These are phyloP conservation scores for Thermoascus crustaceus DNA, from an alignment of 2,329 filamentous ascomycete species.

Conservation along the genomic window DNA sequence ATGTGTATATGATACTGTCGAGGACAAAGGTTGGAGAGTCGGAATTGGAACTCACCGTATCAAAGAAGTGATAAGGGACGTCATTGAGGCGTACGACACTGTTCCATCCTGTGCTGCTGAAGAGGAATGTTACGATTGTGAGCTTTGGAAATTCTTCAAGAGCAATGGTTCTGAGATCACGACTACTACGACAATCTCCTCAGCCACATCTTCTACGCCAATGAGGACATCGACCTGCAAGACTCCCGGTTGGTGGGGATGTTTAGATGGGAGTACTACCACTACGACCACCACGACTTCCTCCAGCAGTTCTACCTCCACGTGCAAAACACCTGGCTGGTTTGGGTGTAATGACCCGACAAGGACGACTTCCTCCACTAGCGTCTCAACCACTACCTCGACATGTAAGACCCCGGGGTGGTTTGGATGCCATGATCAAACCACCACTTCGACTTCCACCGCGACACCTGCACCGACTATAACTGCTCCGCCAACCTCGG, in stretches of 20 bases:
- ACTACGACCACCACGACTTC: conserved; percentile 27
- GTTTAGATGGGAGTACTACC: conserved; percentile 42
- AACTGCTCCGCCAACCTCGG: conserved; percentile 14
- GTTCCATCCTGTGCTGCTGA: conserved; percentile 71
- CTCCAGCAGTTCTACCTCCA: conserved; percentile 25
- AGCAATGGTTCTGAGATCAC: conserved; percentile 79
- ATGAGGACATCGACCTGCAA: conserved; percentile 79
- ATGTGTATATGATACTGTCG: conserved; percentile 88
- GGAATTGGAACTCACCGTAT: conserved; percentile 90
- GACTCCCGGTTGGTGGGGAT: conserved; percentile 87
- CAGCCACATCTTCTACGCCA: conserved; percentile 50
- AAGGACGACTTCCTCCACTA: conserved; percentile 20
- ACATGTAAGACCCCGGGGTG: conserved; percentile 31
- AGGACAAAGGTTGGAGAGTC: conserved; percentile 84
- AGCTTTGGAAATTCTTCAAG: conserved; percentile 87
- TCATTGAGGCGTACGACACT: conserved; percentile 72
- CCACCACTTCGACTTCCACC: conserved; percentile 17
- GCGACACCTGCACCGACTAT: too few relatives aligned
- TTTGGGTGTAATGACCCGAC: conserved; percentile 34
- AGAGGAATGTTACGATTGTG: conserved; percentile 78
- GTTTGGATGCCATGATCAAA: conserved; percentile 34
- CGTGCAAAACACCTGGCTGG: conserved; percentile 37
- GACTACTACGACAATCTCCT: conserved; percentile 51
- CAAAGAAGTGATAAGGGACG: conserved; percentile 74
- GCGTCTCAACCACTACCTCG: conserved; percentile 19